A percentile compares a stretch with the other conserved stretches of the same genome.
Evolutionary conservation across 2,329 filamentous ascomycete genomes (phyloP).

Genomic region (Botrytis aclada): DNA sequence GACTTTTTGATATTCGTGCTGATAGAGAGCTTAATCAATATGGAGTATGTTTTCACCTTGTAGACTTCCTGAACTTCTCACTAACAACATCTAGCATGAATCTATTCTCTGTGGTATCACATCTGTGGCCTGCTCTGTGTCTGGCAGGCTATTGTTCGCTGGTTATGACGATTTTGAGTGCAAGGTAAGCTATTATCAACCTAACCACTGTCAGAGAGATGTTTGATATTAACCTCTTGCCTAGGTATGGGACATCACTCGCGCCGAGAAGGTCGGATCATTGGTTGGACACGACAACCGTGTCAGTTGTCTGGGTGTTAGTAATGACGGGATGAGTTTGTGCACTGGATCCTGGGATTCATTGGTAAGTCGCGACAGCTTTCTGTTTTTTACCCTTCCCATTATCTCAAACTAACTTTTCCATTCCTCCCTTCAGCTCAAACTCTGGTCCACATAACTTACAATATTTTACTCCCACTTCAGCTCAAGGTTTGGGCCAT

Average conservation of each 20-base stretch:
- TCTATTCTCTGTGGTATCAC: constrained; percentile 98
- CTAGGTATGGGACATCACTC: constrained; percentile 95
- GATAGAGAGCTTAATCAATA: constrained; percentile 75
- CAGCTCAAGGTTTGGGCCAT: constrained; percentile 85
- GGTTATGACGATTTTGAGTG: constrained; percentile 99
- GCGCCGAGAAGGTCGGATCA: constrained; percentile 94
- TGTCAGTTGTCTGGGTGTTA: constrained; percentile 96
- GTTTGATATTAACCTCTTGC: constrained; percentile 18
- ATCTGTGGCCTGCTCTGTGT: constrained; percentile 96
- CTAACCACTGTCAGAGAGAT: not conserved
- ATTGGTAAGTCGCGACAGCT: constrained; percentile 63
- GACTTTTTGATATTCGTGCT: constrained; percentile 95
- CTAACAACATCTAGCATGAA: constrained; percentile 65
- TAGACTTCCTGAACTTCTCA: constrained; percentile 21
- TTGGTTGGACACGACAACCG: constrained; percentile 97
- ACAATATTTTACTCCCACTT: constrained; percentile 23
- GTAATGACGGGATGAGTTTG: constrained; percentile 97
- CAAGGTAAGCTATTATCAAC: constrained; percentile 66
- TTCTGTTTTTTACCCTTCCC: not conserved
- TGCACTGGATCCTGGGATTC: constrained; percentile 99
- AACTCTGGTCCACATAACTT: constrained; percentile 14
- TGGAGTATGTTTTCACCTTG: constrained; percentile 49
- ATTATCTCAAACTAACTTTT: constrained; percentile 4
- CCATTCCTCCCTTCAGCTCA: constrained; percentile 18
- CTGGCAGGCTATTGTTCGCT: constrained; percentile 89